A percentile compares a stretch with the other conserved stretches of the same genome.
phyloP scores from a whole-genome alignment of 2,329 filamentous ascomycete genomes.

The Aspergillus fumigatiaffinis region DNA sequence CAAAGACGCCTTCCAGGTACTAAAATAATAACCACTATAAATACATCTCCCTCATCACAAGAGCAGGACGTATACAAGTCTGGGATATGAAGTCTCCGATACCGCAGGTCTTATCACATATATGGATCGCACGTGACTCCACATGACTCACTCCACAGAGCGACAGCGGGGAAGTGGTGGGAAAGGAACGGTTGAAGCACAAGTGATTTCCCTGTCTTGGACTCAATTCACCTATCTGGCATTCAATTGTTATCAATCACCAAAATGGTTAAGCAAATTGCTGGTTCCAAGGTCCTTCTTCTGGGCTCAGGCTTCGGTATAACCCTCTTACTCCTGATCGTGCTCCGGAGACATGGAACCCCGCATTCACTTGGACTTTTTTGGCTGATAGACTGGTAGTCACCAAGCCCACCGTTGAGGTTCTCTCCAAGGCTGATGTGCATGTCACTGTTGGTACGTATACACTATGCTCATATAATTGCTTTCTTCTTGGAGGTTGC shows the following conservation, averaged over 20 bases:
- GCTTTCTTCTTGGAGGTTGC: not conserved
- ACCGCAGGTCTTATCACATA: not conserved
- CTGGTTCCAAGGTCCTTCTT: constrained; percentile 38
- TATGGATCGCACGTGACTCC: constrained; percentile 20
- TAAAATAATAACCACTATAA: not conserved
- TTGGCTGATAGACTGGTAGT: constrained; percentile 36
- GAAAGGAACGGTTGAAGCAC: not conserved
- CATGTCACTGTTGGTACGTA: constrained; percentile 61
- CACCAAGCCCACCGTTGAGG: constrained; percentile 61
- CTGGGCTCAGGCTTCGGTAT: constrained; percentile 38
- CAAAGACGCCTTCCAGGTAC: not conserved
- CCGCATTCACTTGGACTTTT: not conserved
- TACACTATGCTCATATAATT: not conserved
- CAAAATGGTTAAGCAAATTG: constrained; percentile 35
- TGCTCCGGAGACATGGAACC: constrained; percentile 9
- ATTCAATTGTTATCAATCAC: constrained; percentile 4
- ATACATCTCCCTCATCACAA: not conserved
- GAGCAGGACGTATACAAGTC: too few species aligned
- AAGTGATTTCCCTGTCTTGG: constrained; percentile 10
- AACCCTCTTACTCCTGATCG: constrained; percentile 5
- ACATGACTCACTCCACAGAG: constrained; percentile 17
- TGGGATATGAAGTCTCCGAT: not conserved
- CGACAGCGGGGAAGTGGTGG: constrained; percentile 10
- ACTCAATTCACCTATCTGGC: constrained; percentile 8
- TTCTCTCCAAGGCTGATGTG: constrained; percentile 59